phyloP scores from a whole-genome alignment of 495 filamentous ascomycete species.

The Lentithecium fluviatile region DNA sequence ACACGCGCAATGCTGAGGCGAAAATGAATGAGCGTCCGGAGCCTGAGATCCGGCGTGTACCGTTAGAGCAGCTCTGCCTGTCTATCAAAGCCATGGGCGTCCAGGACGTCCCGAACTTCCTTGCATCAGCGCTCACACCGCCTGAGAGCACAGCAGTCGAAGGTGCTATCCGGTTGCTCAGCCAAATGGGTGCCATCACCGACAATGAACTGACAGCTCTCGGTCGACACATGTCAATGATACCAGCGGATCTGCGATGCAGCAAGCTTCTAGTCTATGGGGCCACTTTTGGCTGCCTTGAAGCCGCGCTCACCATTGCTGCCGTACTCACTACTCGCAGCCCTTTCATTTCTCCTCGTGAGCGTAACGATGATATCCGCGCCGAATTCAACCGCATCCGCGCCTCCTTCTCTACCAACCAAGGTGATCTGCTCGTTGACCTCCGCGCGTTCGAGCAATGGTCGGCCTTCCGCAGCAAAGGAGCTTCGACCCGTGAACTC shows the following conservation, averaged over 20 bases:
- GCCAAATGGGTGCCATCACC: constrained; percentile 83
- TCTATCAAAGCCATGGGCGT: constrained; percentile 95
- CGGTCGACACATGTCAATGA: constrained; percentile 86
- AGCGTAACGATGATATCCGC: constrained; percentile 60
- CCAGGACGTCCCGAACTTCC: constrained; percentile 71
- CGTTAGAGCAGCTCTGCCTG: constrained; percentile 89
- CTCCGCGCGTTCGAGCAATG: constrained; percentile 80
- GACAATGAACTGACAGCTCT: constrained; percentile 83
- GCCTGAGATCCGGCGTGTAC: constrained; percentile 89
- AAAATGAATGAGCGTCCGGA: constrained; percentile 90
- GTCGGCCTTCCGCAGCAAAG: constrained; percentile 57
- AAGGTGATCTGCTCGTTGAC: constrained; percentile 88
- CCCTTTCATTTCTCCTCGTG: constrained; percentile 73
- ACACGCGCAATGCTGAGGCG: constrained; percentile 75
- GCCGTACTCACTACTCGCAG: constrained; percentile 80
- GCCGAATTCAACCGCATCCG: constrained; percentile 79
- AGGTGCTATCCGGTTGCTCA: constrained; percentile 72
- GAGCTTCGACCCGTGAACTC: constrained; percentile 60
- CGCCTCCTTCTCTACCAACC: constrained; percentile 66
- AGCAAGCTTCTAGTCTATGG: constrained; percentile 96
- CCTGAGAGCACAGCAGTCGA: constrained; percentile 82
- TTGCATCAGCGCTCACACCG: constrained; percentile 83
- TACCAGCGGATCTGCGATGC: constrained; percentile 89
- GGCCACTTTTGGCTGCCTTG: constrained; percentile 86
- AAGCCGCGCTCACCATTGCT: constrained; percentile 84